phyloP scores from a whole-genome alignment of 176 grass and related monocot species.

The Tillandsia fasciculata region DNA sequence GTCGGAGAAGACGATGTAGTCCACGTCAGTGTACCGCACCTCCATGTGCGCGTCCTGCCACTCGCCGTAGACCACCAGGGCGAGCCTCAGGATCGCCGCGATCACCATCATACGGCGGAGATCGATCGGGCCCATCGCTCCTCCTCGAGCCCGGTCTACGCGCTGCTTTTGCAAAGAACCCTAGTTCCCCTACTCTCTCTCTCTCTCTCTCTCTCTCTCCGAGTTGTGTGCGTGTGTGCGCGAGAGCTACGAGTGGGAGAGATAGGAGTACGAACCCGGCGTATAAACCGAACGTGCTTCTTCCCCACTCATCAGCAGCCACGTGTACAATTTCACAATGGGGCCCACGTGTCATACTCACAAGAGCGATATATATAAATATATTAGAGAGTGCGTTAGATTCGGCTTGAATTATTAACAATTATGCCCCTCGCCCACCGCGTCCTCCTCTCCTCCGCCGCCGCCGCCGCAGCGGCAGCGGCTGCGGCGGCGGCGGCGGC shows the following conservation, averaged over 20 bases:
- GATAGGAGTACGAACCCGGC: too few relatives aligned
- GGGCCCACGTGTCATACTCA: background rate
- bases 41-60: constrained; percentile 93
- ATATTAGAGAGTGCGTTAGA: background rate
- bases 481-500: constrained; percentile 7
- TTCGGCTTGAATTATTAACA: background rate
- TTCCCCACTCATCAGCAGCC: background rate
- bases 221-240: too few relatives aligned
- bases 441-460: constrained; percentile 16
- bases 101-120: constrained; percentile 39
- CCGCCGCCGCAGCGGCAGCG: constrained; percentile 10
- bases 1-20: constrained; percentile 95
- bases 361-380: background rate
- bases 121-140: constrained; percentile 8
- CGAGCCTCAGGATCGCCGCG: constrained; percentile 42
- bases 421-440: constrained; percentile 24
- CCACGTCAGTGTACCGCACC: constrained; percentile 84
- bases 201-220: too few relatives aligned
- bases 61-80: constrained; percentile 51
- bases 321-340: background rate
- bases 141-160: too few relatives aligned
- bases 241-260: too few relatives aligned
- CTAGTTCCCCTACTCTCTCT: too few relatives aligned
- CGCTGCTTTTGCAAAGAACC: too few relatives aligned
- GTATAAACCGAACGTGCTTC: too few relatives aligned